A percentile compares a stretch with the other conserved stretches of the same genome.
Evolutionary conservation across 139 green algal genomes (phyloP).

Genomic region (Zygnema cylindricum): DNA sequence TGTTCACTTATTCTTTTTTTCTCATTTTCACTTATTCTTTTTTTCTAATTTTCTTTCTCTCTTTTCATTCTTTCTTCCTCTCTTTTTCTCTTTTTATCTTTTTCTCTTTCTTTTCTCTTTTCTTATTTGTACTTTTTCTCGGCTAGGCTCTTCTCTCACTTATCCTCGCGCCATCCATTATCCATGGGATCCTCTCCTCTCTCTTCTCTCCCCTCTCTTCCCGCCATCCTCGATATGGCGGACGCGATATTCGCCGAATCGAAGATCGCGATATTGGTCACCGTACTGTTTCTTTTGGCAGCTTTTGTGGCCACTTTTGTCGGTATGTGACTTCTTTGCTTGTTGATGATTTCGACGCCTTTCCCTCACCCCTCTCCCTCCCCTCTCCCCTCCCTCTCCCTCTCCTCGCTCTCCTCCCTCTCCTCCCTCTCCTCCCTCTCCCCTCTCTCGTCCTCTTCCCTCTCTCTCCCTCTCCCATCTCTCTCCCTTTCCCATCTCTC

Average conservation of each 20-base stretch:
- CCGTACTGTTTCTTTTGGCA: too few relatives aligned
- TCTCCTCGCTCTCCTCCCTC: too few relatives aligned
- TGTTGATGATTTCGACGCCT: background rate
- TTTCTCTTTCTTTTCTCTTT: background rate
- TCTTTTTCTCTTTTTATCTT: background rate
- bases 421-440: too few relatives aligned
- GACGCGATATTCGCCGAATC: too few relatives aligned
- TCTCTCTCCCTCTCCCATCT: too few relatives aligned
- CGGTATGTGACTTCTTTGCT: background rate
- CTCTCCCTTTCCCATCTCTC: background rate
- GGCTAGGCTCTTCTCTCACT: background rate
- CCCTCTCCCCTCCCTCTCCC: too few relatives aligned
- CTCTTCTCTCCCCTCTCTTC: constrained; percentile 8
- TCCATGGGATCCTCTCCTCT: background rate
- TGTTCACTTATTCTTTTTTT: too few relatives aligned
- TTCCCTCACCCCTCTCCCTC: too few relatives aligned
- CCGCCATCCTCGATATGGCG: background rate
- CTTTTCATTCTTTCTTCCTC: background rate
- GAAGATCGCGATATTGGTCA: too few relatives aligned
- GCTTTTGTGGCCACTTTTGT: too few relatives aligned
- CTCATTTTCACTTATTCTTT: background rate
- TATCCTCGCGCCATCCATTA: background rate
- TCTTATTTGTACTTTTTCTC: background rate
- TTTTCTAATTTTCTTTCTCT: background rate
- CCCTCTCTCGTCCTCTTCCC: too few relatives aligned